Evolutionary conservation across 148 eudicot species (phyloP).

Genomic region (Amaranthus palmeri): DNA sequence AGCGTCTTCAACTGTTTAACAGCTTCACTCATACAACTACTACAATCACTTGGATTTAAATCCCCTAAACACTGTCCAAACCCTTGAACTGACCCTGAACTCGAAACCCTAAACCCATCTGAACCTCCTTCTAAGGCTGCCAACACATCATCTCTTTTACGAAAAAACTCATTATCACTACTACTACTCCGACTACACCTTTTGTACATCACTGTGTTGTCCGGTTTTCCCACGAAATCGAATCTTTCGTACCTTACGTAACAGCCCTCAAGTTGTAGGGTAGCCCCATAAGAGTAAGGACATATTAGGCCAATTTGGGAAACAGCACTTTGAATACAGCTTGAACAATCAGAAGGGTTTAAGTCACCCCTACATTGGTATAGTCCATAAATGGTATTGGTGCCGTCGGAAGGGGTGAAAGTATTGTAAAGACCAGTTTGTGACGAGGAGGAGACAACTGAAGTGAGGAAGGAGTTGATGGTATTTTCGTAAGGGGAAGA

Average conservation of each 20-base stretch:
- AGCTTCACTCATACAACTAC: constrained; percentile 52
- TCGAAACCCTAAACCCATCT: constrained; percentile 39
- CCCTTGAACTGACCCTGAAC: constrained; percentile 70
- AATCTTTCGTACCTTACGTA: constrained; percentile 35
- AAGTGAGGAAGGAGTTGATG: constrained; percentile 58
- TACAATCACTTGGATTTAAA: constrained; percentile 46
- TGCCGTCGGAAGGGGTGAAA: no score
- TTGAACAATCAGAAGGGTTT: constrained; percentile 43
- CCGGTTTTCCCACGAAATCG: constrained; percentile 35
- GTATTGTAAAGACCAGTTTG: constrained; percentile 41
- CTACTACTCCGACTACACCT: constrained; percentile 49
- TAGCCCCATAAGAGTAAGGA: constrained; percentile 57
- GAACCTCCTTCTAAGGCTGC: constrained; percentile 33
- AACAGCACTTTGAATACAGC: constrained; percentile 44
- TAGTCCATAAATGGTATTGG: constrained; percentile 46
- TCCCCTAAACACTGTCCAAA: constrained; percentile 79
- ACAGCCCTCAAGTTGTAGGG: constrained; percentile 66
- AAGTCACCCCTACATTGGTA: constrained; percentile 92
- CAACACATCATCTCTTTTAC: constrained; percentile 61
- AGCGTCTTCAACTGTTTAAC: constrained; percentile 47
- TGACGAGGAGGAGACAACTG: constrained; percentile 45
- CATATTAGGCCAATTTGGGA: constrained; percentile 51
- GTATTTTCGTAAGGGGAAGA: constrained; percentile 48
- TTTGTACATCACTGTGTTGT: constrained; percentile 40
- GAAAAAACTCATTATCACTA: constrained; percentile 45